Base-by-base conservation (phyloP, 768 basidiomycete species). In the Rhizopogon vulgaris region DNA sequence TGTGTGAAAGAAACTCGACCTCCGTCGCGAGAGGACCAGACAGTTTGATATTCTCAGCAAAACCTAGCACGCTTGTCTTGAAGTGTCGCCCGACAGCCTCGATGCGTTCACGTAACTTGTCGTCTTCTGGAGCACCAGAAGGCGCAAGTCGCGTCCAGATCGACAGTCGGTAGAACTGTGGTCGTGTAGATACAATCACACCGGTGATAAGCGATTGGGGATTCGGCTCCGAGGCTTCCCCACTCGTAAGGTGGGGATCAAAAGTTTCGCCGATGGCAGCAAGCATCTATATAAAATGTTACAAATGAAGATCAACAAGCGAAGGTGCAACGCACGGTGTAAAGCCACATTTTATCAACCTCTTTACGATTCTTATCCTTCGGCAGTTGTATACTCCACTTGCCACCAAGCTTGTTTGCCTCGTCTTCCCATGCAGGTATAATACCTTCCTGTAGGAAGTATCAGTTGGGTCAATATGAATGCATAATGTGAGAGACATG, bases 231-330 rank as follows among this genome's bases (percentile, higher is more conserved):
- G 66, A 55, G 15, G 66, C 17, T 61, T 69, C 58, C 74, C 79
- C 41, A 71, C 62, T 53, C 22, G 84, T 78, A 43, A 90, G 78
- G 49, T 84, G 80, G 14, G 94, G 92, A 70, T 98, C 96, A 68
- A 96, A 97, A 0, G 94, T 99, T 73, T 99, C 96, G 49, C 96
- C 96, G 58, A 99, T 99, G 41, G 95, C 96, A 54, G 96, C 96
- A 53, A 99, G 84, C 95, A 98, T 97, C 96, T 98, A 69, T 3
- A 38, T 27, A 14, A 6, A 22, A 10, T 25, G 60, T 18, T 58
- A 53, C 12, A 28, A 18, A 38, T 34, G 51, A 22, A 41, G 6
- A 7, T 9, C 14, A 14, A 22, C 48, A 7, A 10, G 17, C 27
- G 37, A 40, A 42, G 42, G 24, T 28, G 49, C 52, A 37, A 68